Evolutionary conservation across 257 asterid genomes (phyloP).

Genomic region (Gentiana straminea): DNA sequence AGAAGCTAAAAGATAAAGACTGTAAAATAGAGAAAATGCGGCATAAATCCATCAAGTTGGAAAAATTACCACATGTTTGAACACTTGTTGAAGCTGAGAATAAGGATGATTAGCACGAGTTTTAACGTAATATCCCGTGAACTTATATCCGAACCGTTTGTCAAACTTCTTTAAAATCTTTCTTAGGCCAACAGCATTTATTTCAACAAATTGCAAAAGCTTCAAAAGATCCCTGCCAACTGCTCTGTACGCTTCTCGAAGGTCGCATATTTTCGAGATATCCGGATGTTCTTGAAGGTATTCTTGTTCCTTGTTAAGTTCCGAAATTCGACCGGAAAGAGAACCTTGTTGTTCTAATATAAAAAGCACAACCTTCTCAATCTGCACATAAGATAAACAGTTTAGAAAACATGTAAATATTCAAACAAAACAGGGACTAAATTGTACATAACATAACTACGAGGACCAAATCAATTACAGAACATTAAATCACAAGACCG

Average conservation of each 20-base stretch:
- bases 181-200: conserved; percentile 84
- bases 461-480: too few relatives aligned
- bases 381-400: conserved; percentile 36
- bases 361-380: conserved; percentile 85
- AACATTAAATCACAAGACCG: too few relatives aligned
- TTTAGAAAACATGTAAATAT: too few relatives aligned
- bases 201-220: conserved; percentile 83
- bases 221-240: conserved; percentile 81
- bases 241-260: conserved; percentile 75
- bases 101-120: conserved; percentile 99
- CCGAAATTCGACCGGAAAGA: conserved; percentile 62
- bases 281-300: conserved; percentile 77
- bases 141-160: conserved; percentile 78
- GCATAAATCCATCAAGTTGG: conserved; percentile 1
- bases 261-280: conserved; percentile 56
- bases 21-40: too few relatives aligned
- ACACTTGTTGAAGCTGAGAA: conserved; percentile 96
- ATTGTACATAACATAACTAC: too few relatives aligned
- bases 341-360: conserved; percentile 91
- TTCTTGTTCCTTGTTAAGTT: conserved; percentile 57
- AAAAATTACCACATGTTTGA: conserved; percentile 92
- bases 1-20: too few relatives aligned
- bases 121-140: conserved; percentile 93
- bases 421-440: too few relatives aligned
- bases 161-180: conserved; percentile 95